Evolutionary conservation across 2,329 filamentous ascomycete species (phyloP).

Genomic region (Cladosporium sp.): DNA sequence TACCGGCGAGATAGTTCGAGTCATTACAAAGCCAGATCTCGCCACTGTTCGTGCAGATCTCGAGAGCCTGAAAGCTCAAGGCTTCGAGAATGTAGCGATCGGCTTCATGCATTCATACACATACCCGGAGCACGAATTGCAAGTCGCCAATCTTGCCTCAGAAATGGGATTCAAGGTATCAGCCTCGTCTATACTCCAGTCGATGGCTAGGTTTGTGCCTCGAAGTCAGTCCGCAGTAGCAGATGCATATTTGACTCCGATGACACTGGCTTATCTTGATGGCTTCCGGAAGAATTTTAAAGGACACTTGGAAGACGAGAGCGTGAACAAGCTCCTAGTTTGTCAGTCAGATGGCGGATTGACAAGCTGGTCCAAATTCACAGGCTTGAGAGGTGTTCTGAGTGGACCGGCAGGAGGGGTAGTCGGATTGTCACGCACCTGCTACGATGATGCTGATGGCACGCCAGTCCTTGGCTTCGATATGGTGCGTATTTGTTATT

Average conservation of each 20-base stretch:
- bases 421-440: constrained; percentile 81
- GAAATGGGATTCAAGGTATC: constrained; percentile 30
- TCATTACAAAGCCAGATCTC: constrained; percentile 24
- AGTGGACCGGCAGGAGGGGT: constrained; percentile 83
- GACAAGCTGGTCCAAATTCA: constrained; percentile 62
- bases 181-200: constrained; percentile 25
- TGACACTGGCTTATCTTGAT: constrained; percentile 16
- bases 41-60: constrained; percentile 16
- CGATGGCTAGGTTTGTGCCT: constrained; percentile 19
- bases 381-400: constrained; percentile 72
- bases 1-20: constrained; percentile 28
- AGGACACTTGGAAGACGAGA: constrained; percentile 12
- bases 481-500: constrained; percentile 17
- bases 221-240: constrained; percentile 17
- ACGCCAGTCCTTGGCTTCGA: constrained; percentile 70
- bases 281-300: constrained; percentile 17
- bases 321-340: constrained; percentile 3
- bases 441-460: constrained; percentile 72
- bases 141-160: constrained; percentile 26
- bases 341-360: constrained; percentile 73
- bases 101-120: constrained; percentile 33
- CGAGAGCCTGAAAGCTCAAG: constrained; percentile 28
- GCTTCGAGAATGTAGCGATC: constrained; percentile 35
- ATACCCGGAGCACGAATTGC: constrained; percentile 30
- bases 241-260: constrained; percentile 18